These are phyloP conservation scores for Halophytophthora batemanensis DNA, from an alignment of 352 stramenopile species.

Conservation along the genomic window DNA sequence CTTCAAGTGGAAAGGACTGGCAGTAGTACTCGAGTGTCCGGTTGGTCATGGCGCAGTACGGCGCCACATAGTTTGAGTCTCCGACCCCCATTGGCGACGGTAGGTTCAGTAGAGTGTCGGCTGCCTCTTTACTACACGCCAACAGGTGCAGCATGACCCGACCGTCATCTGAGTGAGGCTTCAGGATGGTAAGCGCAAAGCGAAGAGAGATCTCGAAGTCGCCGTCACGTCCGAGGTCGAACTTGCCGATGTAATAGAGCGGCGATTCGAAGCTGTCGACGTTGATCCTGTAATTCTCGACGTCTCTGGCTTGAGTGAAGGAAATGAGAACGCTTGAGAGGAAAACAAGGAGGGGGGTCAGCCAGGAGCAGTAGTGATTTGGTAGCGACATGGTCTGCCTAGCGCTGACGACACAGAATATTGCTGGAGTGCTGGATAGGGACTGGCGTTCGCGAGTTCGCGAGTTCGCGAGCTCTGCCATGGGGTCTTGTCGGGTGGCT, in stretches of 20 bases:
- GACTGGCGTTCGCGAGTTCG: too few species aligned
- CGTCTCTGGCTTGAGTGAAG: too few species aligned
- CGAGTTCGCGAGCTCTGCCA: too few species aligned
- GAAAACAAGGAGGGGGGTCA: too few species aligned
- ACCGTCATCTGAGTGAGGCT: constrained; percentile 10
- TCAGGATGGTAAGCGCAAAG: constrained; percentile 21
- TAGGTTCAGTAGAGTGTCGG: constrained; percentile 14
- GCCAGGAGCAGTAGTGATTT: too few species aligned
- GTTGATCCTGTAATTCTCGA: too few species aligned
- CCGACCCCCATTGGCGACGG: neutral
- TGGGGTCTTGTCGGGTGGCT: too few species aligned
- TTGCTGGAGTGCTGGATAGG: too few species aligned
- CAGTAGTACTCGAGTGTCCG: constrained; percentile 46
- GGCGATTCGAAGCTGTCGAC: constrained; percentile 11
- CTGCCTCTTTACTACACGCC: constrained; percentile 34
- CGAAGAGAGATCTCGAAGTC: constrained; percentile 37
- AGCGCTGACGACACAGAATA: too few species aligned
- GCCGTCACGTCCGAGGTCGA: constrained; percentile 26
- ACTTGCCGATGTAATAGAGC: constrained; percentile 31
- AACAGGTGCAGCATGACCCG: constrained; percentile 52
- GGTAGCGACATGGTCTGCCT: too few species aligned
- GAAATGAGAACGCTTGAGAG: too few species aligned
- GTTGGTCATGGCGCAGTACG: constrained; percentile 49
- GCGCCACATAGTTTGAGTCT: constrained; percentile 3
- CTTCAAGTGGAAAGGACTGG: constrained; percentile 38